These are phyloP conservation scores for Clavariopsis aquatica DNA, from an alignment of 495 filamentous ascomycete genomes.

Conservation along the genomic window DNA sequence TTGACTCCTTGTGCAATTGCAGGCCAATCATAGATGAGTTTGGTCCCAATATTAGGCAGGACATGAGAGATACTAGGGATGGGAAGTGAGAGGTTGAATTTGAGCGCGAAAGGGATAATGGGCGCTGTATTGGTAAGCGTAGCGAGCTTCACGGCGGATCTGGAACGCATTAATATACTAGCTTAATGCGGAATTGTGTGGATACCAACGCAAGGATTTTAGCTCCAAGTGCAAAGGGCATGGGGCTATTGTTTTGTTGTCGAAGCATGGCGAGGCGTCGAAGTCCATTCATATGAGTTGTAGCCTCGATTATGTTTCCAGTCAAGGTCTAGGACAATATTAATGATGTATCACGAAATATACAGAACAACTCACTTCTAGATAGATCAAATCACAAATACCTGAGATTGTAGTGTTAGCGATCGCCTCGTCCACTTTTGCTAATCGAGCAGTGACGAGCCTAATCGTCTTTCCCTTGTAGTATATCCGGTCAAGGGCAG, in stretches of 20 bases:
- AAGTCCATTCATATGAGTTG: slow-evolving; percentile 7
- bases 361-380: not conserved
- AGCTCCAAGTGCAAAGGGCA: not conserved
- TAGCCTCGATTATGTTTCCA: not conserved
- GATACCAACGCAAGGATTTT: not conserved
- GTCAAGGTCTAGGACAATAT: slow-evolving; percentile 1
- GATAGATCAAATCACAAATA: slow-evolving; percentile 6
- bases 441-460: slow-evolving; percentile 1
- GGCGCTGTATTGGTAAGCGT: not conserved
- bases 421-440: not conserved
- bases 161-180: not conserved
- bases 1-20: not conserved
- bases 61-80: slow-evolving; percentile 1
- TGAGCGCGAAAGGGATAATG: not conserved
- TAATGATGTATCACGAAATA: too few species aligned
- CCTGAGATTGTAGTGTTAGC: not conserved
- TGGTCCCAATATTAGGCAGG: not conserved
- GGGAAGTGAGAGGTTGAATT: not conserved
- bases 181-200: not conserved
- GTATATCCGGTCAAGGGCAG: not conserved
- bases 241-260: not conserved
- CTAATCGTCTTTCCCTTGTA: slow-evolving; percentile 10
- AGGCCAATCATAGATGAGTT: not conserved
- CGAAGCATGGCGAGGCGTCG: not conserved
- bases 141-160: not conserved